phyloP scores from a whole-genome alignment of 345 rosid species.

The Eucalyptus marginata region DNA sequence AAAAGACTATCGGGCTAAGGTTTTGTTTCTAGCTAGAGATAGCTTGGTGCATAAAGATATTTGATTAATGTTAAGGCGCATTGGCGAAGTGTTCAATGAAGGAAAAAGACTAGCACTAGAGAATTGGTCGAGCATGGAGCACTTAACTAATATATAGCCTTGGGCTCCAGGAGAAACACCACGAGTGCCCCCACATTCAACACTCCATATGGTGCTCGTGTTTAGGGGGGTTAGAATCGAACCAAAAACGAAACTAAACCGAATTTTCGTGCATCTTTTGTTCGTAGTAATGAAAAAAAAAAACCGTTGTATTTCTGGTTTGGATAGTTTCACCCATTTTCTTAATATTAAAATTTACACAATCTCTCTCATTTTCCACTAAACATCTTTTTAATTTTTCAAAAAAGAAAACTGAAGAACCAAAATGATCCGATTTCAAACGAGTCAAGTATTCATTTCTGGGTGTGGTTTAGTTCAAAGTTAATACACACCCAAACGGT shows the following conservation, averaged over 20 bases:
- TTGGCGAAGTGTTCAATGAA: no score
- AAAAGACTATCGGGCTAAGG: neutral
- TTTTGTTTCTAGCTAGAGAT: neutral
- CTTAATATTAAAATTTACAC: no score
- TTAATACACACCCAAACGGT: accelerated
- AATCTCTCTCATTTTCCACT: accelerated
- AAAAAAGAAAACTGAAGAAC: no score
- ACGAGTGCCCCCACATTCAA: neutral
- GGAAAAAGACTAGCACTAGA: no score
- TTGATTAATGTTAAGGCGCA: no score
- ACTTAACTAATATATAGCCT: neutral
- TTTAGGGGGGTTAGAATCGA: no score
- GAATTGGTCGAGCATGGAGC: neutral
- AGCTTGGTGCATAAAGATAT: neutral
- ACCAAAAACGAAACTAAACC: accelerated
- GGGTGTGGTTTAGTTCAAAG: neutral
- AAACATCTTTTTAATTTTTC: accelerated
- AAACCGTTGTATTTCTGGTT: accelerated
- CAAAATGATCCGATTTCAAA: accelerated
- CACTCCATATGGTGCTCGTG: neutral
- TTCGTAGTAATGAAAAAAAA: neutral
- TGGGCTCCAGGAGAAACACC: neutral
- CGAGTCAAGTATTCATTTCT: accelerated
- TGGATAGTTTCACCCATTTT: no score
- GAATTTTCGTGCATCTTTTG: accelerated